These are phyloP conservation scores for Moelleriella libera DNA, from an alignment of 2,329 filamentous ascomycete species.

Conservation along the genomic window DNA sequence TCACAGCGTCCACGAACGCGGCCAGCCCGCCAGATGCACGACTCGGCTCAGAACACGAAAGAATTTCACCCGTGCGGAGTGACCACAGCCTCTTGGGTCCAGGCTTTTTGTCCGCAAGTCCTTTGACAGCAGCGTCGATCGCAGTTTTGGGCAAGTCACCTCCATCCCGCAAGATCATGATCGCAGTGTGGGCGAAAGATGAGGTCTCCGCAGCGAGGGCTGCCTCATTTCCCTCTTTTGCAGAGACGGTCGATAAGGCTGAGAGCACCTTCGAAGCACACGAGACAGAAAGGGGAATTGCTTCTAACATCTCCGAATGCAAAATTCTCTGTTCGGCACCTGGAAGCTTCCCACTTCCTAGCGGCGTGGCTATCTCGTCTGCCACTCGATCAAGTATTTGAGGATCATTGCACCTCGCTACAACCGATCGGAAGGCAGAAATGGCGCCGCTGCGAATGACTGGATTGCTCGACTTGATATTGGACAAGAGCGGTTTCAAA, in stretches of 20 bases:
- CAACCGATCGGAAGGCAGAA: slow-evolving; percentile 58
- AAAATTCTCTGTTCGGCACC: slow-evolving; percentile 73
- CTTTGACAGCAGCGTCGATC: slow-evolving; percentile 63
- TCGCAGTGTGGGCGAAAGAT: slow-evolving; percentile 52
- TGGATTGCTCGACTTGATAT: slow-evolving; percentile 79
- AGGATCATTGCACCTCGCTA: slow-evolving; percentile 43
- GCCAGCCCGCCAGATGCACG: slow-evolving; percentile 31
- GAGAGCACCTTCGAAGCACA: slow-evolving; percentile 53
- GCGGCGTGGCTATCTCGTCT: slow-evolving; percentile 63
- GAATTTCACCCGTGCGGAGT: slow-evolving; percentile 54
- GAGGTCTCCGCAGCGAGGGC: slow-evolving; percentile 65
- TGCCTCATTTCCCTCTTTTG: slow-evolving; percentile 80
- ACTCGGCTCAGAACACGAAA: slow-evolving; percentile 39
- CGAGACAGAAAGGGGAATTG: slow-evolving; percentile 43
- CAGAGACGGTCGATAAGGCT: slow-evolving; percentile 52
- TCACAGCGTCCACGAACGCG: slow-evolving; percentile 37
- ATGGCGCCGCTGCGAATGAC: slow-evolving; percentile 63
- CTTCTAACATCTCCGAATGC: slow-evolving; percentile 67
- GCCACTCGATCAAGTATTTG: slow-evolving; percentile 50
- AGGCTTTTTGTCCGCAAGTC: slow-evolving; percentile 72
- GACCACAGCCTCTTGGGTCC: slow-evolving; percentile 70
- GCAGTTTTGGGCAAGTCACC: slow-evolving; percentile 50
- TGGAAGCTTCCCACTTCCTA: slow-evolving; percentile 74
- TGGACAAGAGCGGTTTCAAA: slow-evolving; percentile 77
- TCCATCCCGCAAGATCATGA: slow-evolving; percentile 45